Base-by-base conservation (phyloP, 805 yeast species). In the Candida orba region DNA sequence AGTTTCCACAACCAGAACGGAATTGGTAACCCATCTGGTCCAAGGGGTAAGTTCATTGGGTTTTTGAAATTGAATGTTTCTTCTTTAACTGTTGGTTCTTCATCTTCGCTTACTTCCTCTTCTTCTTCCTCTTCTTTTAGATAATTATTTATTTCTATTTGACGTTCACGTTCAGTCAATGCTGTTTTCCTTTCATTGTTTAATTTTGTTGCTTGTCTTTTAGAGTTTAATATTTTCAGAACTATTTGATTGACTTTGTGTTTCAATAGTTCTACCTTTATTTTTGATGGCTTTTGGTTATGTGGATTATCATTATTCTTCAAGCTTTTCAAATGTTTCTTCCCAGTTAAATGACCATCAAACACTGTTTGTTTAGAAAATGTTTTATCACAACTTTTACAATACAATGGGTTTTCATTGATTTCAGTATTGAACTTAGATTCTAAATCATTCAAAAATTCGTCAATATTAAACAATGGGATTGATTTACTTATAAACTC, bases 1-100 rank as follows among this genome's bases (percentile, higher is more conserved):
- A 90, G 67, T 61, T 90, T 93, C 70, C 79, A 90, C 25, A 93
- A 68, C 99, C 99, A 93, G 43, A 72, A 78, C 2, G 99, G 99
- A 25, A 93, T 87, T 1, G 97, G 97, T 34, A 73, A 75, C 0
- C 97, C 97, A 62, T 90, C 97, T 17, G 85, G 75, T 0, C 95
- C 98, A 0, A 86, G 41, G 0, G 96, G 95, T 43, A 86, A 61
- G 44, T 81, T 76, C 44, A 76, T 66, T 17, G 81, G 78, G 47
- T 72, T 72, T 41, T 52, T 27, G 8, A 18, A 60, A 17, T 32
- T 23, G 4, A 33, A 22, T 24, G 52, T 54, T 3, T 42, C 24
- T 60, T 18, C 57, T 53, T 20, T 74, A 72, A 31, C 62, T 52
- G 9, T 45, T 14, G 30, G 13, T 49, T n/a, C 52, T 12, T 41